phyloP scores from a whole-genome alignment of 768 basidiomycete species.

The Rossbeevera mucosa region DNA sequence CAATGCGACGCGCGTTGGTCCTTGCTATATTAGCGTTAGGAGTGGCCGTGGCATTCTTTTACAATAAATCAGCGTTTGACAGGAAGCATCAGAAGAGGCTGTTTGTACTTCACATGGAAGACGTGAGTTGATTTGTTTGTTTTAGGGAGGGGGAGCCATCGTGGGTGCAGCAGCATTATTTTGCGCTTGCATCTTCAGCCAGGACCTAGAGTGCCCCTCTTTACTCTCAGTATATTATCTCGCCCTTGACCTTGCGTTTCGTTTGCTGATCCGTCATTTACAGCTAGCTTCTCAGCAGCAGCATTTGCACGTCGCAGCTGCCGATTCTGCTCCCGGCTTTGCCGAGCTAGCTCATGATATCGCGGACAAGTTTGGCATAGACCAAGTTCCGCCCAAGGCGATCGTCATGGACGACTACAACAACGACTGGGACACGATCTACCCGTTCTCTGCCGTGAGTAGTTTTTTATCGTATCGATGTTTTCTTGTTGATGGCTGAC shows the following conservation, averaged over 20 bases:
- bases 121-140: conserved; percentile 47
- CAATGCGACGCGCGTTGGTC: conserved; percentile 39
- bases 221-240: background rate
- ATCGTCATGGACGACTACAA: conserved; percentile 73
- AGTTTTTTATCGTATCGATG: background rate
- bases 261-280: conserved; percentile 1
- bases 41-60: conserved; percentile 57
- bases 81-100: conserved; percentile 81
- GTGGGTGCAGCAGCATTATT: no score
- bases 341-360: conserved; percentile 57
- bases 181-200: no score
- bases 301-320: conserved; percentile 73
- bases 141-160: no score
- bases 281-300: conserved; percentile 71
- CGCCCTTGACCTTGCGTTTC: background rate
- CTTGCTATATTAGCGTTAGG: conserved; percentile 44
- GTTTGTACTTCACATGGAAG: conserved; percentile 80
- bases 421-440: conserved; percentile 83
- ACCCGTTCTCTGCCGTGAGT: conserved; percentile 72
- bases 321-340: conserved; percentile 81
- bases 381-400: conserved; percentile 36
- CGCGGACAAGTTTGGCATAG: conserved; percentile 52
- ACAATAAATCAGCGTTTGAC: conserved; percentile 65
- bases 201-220: no score
- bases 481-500: background rate